Evolutionary conservation across 352 stramenopile genomes (phyloP).

Genomic region (Pythium pyrilobum): DNA sequence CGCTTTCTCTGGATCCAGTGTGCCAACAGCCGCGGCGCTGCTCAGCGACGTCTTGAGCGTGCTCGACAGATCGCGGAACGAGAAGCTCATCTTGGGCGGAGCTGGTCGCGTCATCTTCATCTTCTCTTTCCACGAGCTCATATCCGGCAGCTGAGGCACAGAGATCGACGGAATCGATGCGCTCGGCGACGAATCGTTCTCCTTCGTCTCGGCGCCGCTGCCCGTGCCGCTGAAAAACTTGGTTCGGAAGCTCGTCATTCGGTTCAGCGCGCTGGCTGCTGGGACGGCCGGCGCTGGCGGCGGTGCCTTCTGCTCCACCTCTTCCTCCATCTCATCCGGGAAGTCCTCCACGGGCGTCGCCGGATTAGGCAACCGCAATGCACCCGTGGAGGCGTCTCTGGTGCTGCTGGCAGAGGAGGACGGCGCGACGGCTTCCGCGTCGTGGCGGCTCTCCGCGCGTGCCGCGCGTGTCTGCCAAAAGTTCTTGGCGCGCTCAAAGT

Average conservation of each 20-base stretch:
- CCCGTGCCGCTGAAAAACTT: slow-evolving; percentile 15
- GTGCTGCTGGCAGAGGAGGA: background rate
- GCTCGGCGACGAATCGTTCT: slow-evolving; percentile 7
- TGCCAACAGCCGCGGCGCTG: background rate
- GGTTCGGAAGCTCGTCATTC: slow-evolving; percentile 15
- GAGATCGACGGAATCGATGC: slow-evolving; percentile 10
- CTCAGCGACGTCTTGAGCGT: slow-evolving; percentile 43
- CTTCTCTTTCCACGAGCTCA: slow-evolving; percentile 40
- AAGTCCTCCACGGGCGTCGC: slow-evolving; percentile 15
- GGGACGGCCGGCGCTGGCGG: background rate
- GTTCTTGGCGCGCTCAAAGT: slow-evolving; percentile 52
- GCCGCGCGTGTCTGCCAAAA: slow-evolving; percentile 61
- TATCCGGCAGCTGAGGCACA: slow-evolving; percentile 25
- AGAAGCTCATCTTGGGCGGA: slow-evolving; percentile 27
- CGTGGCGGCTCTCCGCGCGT: slow-evolving; percentile 23
- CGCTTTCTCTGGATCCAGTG: slow-evolving; percentile 10
- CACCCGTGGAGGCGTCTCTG: background rate
- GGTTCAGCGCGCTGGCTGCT: slow-evolving; percentile 4
- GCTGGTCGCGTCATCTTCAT: slow-evolving; percentile 31
- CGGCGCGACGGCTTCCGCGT: too few species aligned
- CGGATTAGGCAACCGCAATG: too few species aligned
- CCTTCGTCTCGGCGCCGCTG: slow-evolving; percentile 10
- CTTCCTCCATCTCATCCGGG: slow-evolving; percentile 7
- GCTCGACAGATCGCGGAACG: slow-evolving; percentile 33
- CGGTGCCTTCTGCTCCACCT: background rate